Base-by-base conservation (phyloP, 768 basidiomycete species). In the Gymnopilus junonius region DNA sequence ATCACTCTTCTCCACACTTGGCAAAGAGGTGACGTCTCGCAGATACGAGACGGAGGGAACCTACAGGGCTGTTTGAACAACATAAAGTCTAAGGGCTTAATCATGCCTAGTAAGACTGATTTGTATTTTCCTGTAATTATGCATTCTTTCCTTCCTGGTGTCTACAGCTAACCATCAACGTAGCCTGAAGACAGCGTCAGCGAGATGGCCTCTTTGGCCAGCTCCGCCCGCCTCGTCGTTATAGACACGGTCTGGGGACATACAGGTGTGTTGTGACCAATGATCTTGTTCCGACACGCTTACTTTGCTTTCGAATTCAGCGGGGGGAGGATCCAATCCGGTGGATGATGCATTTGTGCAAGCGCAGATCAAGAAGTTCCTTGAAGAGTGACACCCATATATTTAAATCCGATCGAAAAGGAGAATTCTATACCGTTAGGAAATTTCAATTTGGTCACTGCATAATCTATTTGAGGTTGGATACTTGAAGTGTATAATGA, bases 181-280 rank as follows among this genome's bases (percentile, higher is more conserved):
- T 32, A 87, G 85, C 85, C 85, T 2, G 85, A 86, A 66, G 86
- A 86, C 62, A 85, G 78, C 64, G 75, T 83, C 62, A 72, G 70
- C 25, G 85, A 88, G 65, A 75, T 86, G 23, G 73, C 74, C 0
- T 73, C 77, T 54, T 73, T 85, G 67, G 73, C 67, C 54, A 77
- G 79, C 54, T 72, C 67, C 11, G 78, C 82, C 1, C 77, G 75
- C 23, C 72, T 87, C n/a, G 79, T 82, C 2, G 73, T 87, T 32
- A 87, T 87, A 58, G 78, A 82, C 56, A 83, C 85, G 1, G 75
- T 83, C 40, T 87, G 83, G 85, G 87, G 87, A 8, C 86, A 88
- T 68, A 76, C 82, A 67, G 82, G 86, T 85, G 64, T 39, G 80
- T 61, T 62, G 10, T n/a, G 11, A 2, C 21, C 15, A 31, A 53